Evolutionary conservation across 805 yeast species (phyloP), one percentile per base, ranked within the genome.

Genomic region (Pichia sporocuriosa): DNA sequence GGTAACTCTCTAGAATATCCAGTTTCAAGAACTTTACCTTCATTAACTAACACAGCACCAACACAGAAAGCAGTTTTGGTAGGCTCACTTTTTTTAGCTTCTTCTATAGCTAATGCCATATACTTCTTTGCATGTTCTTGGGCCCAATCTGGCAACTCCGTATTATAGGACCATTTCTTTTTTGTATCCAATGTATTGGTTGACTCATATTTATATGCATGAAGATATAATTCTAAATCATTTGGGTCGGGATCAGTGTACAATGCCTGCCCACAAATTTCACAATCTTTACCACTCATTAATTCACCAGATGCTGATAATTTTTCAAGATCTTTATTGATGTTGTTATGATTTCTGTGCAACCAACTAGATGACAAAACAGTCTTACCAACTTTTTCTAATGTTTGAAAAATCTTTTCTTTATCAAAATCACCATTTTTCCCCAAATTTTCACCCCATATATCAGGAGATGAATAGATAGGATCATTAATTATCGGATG

Each of bases 401-500:
- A 60, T 21, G 67, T 67, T 2, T 46, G 56, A 8, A 72, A 67
- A 0, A 86, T 70, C 5, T 61, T 66, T 0, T 62, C 68, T 8
- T 46, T 28, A 30, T 68, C 68, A 45, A 78, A 75, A 1, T 62
- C 64, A 3, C 77, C 79, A 15, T 70, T 69, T 47, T 72, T 75
- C 4, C 97, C 97, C 34, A 93, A 60, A 0, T 58, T 50, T 0
- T 70, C 63, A 0, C 97, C 97, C 96, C 97, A 93, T 0, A 86
- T 79, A 15, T 62, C 59, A 13, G 71, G 74, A 52, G 84, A 85
- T 2, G 96, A 82, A 55, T 88, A 90, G 1, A 89, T 70, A 0
- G 97, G 97, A 59, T 90, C 98, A 57, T 90, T 89, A 3, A 84
- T 87, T 35, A 90, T 90, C 0, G 97, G 96, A 55, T 68, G 73